Conservation (phyloP, 2,329 filamentous ascomycete species). For the Colletotrichum sp. region DNA sequence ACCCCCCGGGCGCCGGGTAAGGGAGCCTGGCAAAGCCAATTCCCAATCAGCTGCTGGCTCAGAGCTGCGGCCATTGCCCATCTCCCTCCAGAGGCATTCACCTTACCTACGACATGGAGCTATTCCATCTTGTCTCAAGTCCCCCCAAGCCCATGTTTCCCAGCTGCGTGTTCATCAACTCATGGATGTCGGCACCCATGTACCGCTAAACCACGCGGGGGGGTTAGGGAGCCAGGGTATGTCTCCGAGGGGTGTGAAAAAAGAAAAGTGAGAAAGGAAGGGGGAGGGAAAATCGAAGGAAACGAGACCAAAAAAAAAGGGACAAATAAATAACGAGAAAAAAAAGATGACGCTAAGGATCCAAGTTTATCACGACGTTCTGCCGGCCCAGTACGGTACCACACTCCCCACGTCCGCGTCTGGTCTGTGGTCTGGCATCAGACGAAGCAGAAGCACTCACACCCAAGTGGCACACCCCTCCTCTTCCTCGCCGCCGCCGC, state of each 20-base stretch:
- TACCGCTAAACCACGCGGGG: slow-evolving; percentile 15
- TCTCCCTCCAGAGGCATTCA: slow-evolving; percentile 16
- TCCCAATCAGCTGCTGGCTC: slow-evolving; percentile 11
- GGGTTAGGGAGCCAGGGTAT: slow-evolving; percentile 1
- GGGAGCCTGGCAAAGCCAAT: slow-evolving; percentile 10
- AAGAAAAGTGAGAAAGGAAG: not conserved
- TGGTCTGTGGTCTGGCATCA: slow-evolving; percentile 18
- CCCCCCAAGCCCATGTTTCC: slow-evolving; percentile 8
- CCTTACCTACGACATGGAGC: slow-evolving; percentile 7
- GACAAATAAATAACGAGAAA: not conserved
- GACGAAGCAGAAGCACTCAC: slow-evolving; percentile 22
- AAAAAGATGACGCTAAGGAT: slow-evolving; percentile 11
- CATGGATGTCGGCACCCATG: slow-evolving; percentile 15
- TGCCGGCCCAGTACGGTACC: slow-evolving; percentile 7
- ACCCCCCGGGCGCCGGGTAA: slow-evolving; percentile 11
- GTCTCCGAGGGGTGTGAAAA: not conserved
- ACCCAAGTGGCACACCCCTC: slow-evolving; percentile 24
- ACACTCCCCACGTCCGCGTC: slow-evolving; percentile 17
- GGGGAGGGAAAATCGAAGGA: not conserved
- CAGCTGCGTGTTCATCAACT: slow-evolving; percentile 15
- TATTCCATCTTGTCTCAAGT: slow-evolving; percentile 16
- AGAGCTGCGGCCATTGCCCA: slow-evolving; percentile 5
- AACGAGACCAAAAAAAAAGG: not conserved
- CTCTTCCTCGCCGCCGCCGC: slow-evolving; percentile 8
- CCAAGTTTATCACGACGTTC: slow-evolving; percentile 23